Percentiles rank a stretch among this genome's conserved stretches.
Conservation (phyloP, 2,329 filamentous ascomycete species). For the Westerdykella ornata region DNA sequence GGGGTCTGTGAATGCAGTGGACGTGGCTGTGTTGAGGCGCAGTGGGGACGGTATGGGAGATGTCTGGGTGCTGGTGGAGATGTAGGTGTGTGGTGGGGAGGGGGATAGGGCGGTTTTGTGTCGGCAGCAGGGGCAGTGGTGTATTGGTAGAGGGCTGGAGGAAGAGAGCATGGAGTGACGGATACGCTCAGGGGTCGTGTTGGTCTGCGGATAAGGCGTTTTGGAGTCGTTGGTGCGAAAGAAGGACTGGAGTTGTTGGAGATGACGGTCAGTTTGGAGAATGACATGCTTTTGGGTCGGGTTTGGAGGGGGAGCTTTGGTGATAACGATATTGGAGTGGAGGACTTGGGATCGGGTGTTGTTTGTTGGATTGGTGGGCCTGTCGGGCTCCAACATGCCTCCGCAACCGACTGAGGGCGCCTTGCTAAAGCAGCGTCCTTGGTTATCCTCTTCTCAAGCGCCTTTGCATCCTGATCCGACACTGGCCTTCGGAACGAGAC, state of each 20-base stretch:
- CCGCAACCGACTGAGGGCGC: too few species aligned
- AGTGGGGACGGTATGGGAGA: constrained; percentile 11
- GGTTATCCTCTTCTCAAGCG: neutral
- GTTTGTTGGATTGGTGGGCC: too few species aligned
- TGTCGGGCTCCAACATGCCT: too few species aligned
- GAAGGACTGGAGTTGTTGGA: constrained; percentile 1
- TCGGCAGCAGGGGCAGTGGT: constrained; percentile 13
- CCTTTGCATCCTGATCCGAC: constrained; percentile 16
- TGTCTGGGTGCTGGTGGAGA: constrained; percentile 22
- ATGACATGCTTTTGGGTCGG: constrained; percentile 7
- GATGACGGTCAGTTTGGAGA: neutral
- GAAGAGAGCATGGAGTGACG: constrained; percentile 10
- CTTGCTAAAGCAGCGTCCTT: too few species aligned
- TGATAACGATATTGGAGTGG: too few species aligned
- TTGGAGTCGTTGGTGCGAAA: neutral
- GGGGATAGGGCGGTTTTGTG: constrained; percentile 4
- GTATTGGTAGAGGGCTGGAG: neutral
- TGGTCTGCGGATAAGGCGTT: constrained; percentile 4
- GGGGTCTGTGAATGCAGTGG: constrained; percentile 5
- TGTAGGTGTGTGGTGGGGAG: constrained; percentile 9
- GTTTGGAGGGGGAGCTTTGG: too few species aligned
- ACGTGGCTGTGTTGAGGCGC: constrained; percentile 10
- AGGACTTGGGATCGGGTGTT: too few species aligned
- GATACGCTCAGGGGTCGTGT: constrained; percentile 14
- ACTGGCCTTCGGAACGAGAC: constrained; percentile 25